Percentiles rank a stretch among this genome's conserved stretches.
phyloP scores from a whole-genome alignment of 257 asterid genomes.

The Petrea volubilis region DNA sequence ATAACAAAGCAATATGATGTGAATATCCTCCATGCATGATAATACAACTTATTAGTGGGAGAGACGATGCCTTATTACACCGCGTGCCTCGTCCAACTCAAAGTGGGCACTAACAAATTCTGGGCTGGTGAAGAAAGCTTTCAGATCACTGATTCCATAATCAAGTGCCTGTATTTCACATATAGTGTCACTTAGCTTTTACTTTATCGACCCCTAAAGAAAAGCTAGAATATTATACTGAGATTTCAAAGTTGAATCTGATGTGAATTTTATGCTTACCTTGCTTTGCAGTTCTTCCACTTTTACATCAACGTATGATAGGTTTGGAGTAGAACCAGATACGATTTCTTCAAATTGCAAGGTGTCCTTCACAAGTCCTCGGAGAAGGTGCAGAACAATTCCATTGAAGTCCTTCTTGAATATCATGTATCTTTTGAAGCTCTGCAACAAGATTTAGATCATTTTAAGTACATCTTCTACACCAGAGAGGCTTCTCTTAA shows the following conservation, averaged over 20 bases:
- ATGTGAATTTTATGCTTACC: conserved; percentile 36
- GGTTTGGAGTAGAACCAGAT: conserved; percentile 53
- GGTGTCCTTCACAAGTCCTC: conserved; percentile 72
- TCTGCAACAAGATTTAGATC: conserved; percentile 51
- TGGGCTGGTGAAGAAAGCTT: conserved; percentile 67
- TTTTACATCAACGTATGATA: conserved; percentile 64
- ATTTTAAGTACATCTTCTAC: conserved; percentile 4
- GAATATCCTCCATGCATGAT: neutral
- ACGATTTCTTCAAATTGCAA: conserved; percentile 66
- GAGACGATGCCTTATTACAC: conserved; percentile 69
- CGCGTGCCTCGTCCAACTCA: conserved; percentile 58
- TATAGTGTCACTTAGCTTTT: neutral
- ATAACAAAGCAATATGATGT: neutral
- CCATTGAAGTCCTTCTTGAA: conserved; percentile 91
- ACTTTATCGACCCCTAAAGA: neutral
- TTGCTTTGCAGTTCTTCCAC: conserved; percentile 87
- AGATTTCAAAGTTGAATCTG: neutral
- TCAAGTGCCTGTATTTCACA: conserved; percentile 68
- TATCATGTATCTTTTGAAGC: conserved; percentile 83
- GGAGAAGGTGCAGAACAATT: conserved; percentile 73
- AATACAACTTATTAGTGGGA: conserved; percentile 23
- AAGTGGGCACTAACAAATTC: conserved; percentile 72
- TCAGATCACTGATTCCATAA: conserved; percentile 75
- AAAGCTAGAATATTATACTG: neutral
- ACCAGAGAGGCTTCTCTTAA: neutral